Percentiles rank a stretch among this genome's conserved stretches.
Conservation (phyloP, 2,329 filamentous ascomycete species). For the Ceratocystis papillata region DNA sequence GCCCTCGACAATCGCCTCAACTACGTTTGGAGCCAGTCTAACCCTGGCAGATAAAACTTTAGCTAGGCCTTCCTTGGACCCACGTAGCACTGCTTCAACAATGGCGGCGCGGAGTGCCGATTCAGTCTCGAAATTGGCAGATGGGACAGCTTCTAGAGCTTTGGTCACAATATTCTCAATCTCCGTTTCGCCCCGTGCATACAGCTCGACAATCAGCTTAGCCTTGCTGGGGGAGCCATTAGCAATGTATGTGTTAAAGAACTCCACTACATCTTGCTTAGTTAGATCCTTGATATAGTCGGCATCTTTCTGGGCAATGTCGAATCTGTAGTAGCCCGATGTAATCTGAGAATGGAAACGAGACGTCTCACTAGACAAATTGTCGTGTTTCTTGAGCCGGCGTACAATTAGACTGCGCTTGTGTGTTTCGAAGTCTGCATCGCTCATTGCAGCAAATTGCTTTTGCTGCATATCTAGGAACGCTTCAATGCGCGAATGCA, state of each 20-base stretch:
- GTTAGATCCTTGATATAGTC: slow-evolving; percentile 60
- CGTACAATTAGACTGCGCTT: slow-evolving; percentile 83
- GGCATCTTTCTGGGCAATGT: slow-evolving; percentile 67
- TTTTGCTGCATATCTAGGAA: slow-evolving; percentile 62
- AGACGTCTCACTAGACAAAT: slow-evolving; percentile 70
- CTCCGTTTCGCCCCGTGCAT: slow-evolving; percentile 52
- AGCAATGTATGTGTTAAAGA: slow-evolving; percentile 65
- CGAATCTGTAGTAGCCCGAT: slow-evolving; percentile 81
- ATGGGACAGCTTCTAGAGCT: slow-evolving; percentile 11
- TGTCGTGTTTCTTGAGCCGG: slow-evolving; percentile 83
- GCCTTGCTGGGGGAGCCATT: slow-evolving; percentile 62
- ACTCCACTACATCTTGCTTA: slow-evolving; percentile 68
- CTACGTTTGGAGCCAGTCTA: slow-evolving; percentile 20
- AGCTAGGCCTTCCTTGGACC: slow-evolving; percentile 12
- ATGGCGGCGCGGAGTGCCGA: slow-evolving; percentile 22
- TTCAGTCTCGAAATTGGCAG: slow-evolving; percentile 25
- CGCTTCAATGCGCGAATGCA: slow-evolving; percentile 77
- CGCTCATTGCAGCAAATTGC: slow-evolving; percentile 62
- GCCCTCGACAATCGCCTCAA: slow-evolving; percentile 30
- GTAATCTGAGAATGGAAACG: slow-evolving; percentile 69
- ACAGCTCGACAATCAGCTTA: slow-evolving; percentile 76
- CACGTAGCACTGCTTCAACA: slow-evolving; percentile 21
- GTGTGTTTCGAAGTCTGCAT: slow-evolving; percentile 78
- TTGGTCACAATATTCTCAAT: slow-evolving; percentile 19
- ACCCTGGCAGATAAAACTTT: slow-evolving; percentile 10